Evolutionary conservation across 208 protist species (phyloP).

Genomic region (Acanthamoeba triangularis): DNA sequence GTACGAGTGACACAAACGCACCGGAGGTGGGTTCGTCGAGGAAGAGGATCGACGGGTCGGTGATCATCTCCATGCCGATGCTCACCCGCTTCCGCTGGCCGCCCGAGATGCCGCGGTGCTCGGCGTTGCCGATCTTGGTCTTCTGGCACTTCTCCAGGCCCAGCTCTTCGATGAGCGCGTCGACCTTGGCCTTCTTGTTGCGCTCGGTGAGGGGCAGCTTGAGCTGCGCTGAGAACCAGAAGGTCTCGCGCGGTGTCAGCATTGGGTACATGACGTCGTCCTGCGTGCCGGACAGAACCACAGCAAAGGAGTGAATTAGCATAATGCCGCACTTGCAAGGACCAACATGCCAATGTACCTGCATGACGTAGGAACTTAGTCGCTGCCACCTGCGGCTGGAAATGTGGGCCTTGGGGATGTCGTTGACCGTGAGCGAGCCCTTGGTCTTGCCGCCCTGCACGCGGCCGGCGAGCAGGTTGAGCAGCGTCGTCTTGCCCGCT

Average conservation of each 20-base stretch:
- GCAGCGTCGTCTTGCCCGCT: conserved; percentile 73
- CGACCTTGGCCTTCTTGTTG: background rate
- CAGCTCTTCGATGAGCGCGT: conserved; percentile 25
- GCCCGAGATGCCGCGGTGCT: conserved; percentile 74
- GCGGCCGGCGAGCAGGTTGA: conserved; percentile 64
- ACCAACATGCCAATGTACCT: background rate
- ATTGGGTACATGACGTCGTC: conserved; percentile 15
- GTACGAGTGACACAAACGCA: no score
- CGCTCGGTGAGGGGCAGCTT: background rate
- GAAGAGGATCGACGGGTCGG: conserved; percentile 81
- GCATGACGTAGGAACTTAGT: conserved; percentile 74
- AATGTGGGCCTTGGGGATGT: conserved; percentile 31
- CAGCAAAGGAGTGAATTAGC: no score
- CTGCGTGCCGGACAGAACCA: no score
- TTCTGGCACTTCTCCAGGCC: conserved; percentile 22
- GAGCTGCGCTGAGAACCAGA: conserved; percentile 53
- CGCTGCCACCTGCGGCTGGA: background rate
- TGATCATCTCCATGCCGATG: conserved; percentile 87
- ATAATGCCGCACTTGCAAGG: no score
- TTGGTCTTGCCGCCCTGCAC: conserved; percentile 71
- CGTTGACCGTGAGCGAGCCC: conserved; percentile 49
- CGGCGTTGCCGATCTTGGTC: conserved; percentile 64
- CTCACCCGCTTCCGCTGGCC: conserved; percentile 86
- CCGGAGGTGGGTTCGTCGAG: conserved; percentile 85
- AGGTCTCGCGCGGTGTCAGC: conserved; percentile 25